Evolutionary conservation across 2,329 filamentous ascomycete genomes (phyloP), one percentile per base, ranked within the genome.

Genomic region (Tolypocladium cylindrosporum): DNA sequence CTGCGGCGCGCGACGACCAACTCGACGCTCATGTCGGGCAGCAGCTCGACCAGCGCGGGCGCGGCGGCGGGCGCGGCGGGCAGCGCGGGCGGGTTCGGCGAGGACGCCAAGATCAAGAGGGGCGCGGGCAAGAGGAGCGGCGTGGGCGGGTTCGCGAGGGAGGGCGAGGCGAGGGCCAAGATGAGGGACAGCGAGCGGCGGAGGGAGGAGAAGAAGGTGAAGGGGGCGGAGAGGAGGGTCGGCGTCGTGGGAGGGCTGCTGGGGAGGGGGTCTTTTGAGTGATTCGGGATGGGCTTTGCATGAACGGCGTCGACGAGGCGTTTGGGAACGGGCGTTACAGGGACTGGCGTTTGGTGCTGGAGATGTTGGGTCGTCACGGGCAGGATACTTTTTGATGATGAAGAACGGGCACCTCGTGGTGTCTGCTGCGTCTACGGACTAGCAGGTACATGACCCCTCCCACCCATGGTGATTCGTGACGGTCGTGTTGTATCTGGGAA

Each of bases 1-100:
- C 79, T 94, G 21, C 83, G 89, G 34, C 82, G 88, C 37, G 88
- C 89, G 5, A 93, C 89, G 0, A 87, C 86, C 14, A 86, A 86
- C 67, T 84, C 81, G 13, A 60, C 60, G 34, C 72, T 80, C 19
- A 68, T 78, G 45, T 79, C 74, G 19, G 70, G 68, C 48, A 67
- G 67, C 4, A 67, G 67, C 4, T 68, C 69, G 6, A 69, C 66
- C 3, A 69, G 68, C 40, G 43, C 53, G 16, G 34, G 54, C 54
- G 45, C 45, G 43, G 16, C 45, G 27, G 27, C 24, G 27, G 48
- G 27, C 27, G 31, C 48, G 48, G 31, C 8, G 48, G 48, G 62
- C 55, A 67, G 65, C 40, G 66, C 64, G 55, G 71, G 72, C 24
- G 74, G 74, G 51, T 74, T 74, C 54, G 76, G 76, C 41, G 77